Conservation (phyloP, 306 rosid genomes). For the Vigna unguiculata region DNA sequence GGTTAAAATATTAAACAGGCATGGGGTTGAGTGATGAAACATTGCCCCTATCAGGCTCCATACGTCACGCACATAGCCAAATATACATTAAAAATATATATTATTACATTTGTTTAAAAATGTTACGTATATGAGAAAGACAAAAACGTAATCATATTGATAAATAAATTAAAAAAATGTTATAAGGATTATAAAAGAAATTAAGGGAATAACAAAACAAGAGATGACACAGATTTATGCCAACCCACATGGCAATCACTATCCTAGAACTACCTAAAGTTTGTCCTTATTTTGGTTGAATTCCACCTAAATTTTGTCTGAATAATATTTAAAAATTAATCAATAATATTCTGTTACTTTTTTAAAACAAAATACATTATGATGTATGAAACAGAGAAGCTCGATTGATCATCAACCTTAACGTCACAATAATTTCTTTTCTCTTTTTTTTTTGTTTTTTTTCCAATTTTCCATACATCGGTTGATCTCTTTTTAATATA, state of each 20-base stretch:
- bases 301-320: constrained; percentile 4
- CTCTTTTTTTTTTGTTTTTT: too few relatives aligned
- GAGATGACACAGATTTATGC: background rate
- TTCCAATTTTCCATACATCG: too few relatives aligned
- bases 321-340: background rate
- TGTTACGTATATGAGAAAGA: background rate
- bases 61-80: background rate
- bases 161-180: background rate
- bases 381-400: background rate
- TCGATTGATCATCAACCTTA: background rate
- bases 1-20: background rate
- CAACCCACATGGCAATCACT: constrained; percentile 25
- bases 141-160: background rate
- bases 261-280: background rate
- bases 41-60: constrained; percentile 11
- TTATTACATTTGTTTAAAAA: background rate
- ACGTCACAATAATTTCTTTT: background rate
- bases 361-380: background rate
- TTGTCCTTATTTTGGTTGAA: background rate
- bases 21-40: constrained; percentile 9
- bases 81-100: background rate
- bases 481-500: too few relatives aligned
- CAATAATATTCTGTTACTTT: background rate
- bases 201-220: background rate
- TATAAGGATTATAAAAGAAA: background rate